Base-by-base conservation (phyloP, 225 moss, liverwort and hornwort genomes). In the Physcomitrium patens region DNA sequence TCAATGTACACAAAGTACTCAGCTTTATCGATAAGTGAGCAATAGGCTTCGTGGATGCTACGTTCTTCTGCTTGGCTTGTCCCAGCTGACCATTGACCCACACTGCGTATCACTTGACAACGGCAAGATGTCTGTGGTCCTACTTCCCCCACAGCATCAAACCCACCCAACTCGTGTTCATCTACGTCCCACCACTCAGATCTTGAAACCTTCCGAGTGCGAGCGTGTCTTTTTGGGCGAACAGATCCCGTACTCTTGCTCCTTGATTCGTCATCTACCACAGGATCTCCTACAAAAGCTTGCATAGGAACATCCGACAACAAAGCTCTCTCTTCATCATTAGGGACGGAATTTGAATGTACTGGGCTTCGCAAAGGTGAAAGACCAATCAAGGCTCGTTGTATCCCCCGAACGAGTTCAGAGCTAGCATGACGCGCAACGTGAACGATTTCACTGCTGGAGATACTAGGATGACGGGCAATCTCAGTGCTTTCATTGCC, bases 1-100 rank as follows among this genome's bases (percentile, higher is more conserved):
- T 89, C 89, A 81, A 89, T 89, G 78, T 89, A 89, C 57, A 89
- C 81, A 67, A 89, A 89, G 81, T 85, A 83, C 77, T 89, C 89
- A 0, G 89, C 89, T 62, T 86, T 89, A 74, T 89, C 85, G 16
- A 89, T 86, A 46, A 89, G 89, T 12, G 89, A 89, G 74, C 89
- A 89, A 55, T 89, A 89, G 1, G 89, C 89, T 55, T 83, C 85
- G 72, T 89, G 89, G 15, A 89, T 86, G 81, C 89, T 89, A 17
- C 83, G 74, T 51, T 89, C 89, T 66, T 89, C 89, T 5, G 80
- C 70, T 65, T 89, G 89, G 74, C 89, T 89, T 24, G 89, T 89
- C 79, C 89, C 89, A 20, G 89, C 89, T 22, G 89, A 89, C 89
- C 89, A 89, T 60, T 89, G 89, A 31, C 89, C 89, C 1, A 89